Evolutionary conservation across 768 basidiomycete genomes (phyloP).

Genomic region (Auriculariales sp.): DNA sequence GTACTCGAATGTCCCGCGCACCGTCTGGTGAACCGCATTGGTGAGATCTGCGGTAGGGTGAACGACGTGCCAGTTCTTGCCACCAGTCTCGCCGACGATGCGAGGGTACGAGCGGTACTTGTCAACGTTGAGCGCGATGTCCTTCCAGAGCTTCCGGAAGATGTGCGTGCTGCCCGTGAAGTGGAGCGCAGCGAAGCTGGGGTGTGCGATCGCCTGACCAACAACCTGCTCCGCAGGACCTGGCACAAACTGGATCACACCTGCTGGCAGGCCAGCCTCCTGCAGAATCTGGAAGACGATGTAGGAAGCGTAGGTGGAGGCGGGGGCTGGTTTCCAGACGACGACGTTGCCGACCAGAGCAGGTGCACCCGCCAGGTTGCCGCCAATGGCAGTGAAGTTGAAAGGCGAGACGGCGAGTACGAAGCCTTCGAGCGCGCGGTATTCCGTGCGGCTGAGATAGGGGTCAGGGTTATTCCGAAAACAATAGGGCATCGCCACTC

Average conservation of each 20-base stretch:
- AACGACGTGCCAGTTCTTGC: conserved; percentile 96
- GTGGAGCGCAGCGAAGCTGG: conserved; percentile 75
- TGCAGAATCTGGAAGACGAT: conserved; percentile 77
- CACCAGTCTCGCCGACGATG: conserved; percentile 93
- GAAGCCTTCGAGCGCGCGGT: conserved; percentile 96
- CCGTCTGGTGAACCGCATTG: conserved; percentile 80
- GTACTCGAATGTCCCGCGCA: conserved; percentile 90
- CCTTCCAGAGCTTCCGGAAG: conserved; percentile 94
- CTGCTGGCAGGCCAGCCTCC: conserved; percentile 87
- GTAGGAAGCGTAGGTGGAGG: conserved; percentile 91
- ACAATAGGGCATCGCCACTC: conserved; percentile 18
- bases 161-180: conserved; percentile 94
- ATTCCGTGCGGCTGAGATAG: conserved; percentile 69
- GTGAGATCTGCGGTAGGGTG: conserved; percentile 75
- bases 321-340: conserved; percentile 96
- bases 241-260: conserved; percentile 95
- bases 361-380: conserved; percentile 83
- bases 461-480: not conserved
- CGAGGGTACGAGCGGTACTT: conserved; percentile 81
- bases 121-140: conserved; percentile 80
- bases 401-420: conserved; percentile 96
- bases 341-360: conserved; percentile 90
- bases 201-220: conserved; percentile 65
- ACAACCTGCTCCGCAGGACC: conserved; percentile 79
- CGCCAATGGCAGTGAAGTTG: conserved; percentile 97